Evolutionary conservation across 257 asterid genomes (phyloP).

Genomic region (Hygrophila difformis): DNA sequence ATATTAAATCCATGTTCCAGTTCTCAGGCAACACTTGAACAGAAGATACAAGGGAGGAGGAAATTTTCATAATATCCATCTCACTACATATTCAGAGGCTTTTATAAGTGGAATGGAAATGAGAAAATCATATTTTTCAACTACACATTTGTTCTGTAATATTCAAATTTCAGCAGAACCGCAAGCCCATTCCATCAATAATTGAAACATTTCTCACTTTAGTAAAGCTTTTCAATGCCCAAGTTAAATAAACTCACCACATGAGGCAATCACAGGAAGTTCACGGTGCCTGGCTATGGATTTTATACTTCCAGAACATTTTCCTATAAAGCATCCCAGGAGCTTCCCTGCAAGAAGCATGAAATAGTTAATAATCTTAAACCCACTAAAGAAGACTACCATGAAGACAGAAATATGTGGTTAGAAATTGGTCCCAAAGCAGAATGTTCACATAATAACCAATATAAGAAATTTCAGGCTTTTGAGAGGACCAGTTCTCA

Average conservation of each 20-base stretch:
- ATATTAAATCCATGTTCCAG: not conserved
- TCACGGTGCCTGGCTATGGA: slow-evolving; percentile 75
- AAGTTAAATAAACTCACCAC: slow-evolving; percentile 45
- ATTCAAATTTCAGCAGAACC: slow-evolving; percentile 5
- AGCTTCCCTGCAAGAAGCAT: slow-evolving; percentile 49
- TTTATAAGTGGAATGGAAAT: no score
- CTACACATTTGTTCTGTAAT: not conserved
- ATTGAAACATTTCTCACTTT: no score
- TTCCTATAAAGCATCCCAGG: slow-evolving; percentile 81
- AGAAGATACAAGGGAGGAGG: not conserved
- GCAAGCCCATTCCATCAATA: not conserved
- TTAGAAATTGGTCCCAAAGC: not conserved
- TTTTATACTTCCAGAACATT: slow-evolving; percentile 90
- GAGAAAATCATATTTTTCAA: not conserved
- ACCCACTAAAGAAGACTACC: not conserved
- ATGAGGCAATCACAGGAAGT: slow-evolving; percentile 84
- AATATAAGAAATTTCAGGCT: no score
- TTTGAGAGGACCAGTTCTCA: no score
- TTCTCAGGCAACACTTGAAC: not conserved
- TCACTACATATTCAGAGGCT: no score
- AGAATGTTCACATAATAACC: no score
- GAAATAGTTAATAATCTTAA: not conserved
- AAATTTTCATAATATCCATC: no score
- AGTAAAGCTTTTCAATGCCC: no score
- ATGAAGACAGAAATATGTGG: no score